phyloP scores from a whole-genome alignment of 495 filamentous ascomycete species.

The Xylaria scruposa region DNA sequence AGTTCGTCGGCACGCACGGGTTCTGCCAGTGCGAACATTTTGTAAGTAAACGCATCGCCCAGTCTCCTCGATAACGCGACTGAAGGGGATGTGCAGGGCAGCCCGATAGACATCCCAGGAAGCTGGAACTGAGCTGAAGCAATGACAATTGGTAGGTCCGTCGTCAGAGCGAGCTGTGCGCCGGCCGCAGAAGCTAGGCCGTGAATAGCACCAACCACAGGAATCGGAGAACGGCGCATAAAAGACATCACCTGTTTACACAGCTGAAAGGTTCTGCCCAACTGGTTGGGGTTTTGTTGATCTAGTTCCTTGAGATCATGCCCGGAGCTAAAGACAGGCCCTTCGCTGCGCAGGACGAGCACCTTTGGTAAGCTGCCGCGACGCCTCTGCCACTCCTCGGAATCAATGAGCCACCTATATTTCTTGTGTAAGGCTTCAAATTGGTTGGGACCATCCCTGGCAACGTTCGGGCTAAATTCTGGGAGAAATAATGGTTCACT shows the following conservation, averaged over 20 bases:
- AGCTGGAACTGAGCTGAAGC: slow-evolving; percentile 27
- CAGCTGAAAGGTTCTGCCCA: neutral
- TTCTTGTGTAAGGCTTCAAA: neutral
- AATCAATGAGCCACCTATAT: slow-evolving; percentile 35
- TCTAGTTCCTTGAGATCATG: slow-evolving; percentile 37
- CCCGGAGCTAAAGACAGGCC: slow-evolving; percentile 38
- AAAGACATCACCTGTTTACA: slow-evolving; percentile 32
- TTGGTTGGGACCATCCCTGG: neutral
- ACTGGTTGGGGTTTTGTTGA: neutral
- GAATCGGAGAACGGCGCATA: slow-evolving; percentile 35
- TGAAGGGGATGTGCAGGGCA: slow-evolving; percentile 39
- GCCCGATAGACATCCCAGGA: slow-evolving; percentile 35
- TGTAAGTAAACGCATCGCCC: slow-evolving; percentile 24
- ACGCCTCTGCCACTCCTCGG: slow-evolving; percentile 27
- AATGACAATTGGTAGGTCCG: slow-evolving; percentile 34
- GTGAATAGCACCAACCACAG: slow-evolving; percentile 33
- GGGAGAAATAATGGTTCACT: slow-evolving; percentile 33
- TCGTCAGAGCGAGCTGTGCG: slow-evolving; percentile 37
- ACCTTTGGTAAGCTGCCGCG: slow-evolving; percentile 29
- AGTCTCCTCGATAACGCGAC: slow-evolving; percentile 32
- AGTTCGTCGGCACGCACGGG: slow-evolving; percentile 27
- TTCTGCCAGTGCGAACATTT: slow-evolving; percentile 35
- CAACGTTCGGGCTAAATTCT: slow-evolving; percentile 29
- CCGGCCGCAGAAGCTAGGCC: slow-evolving; percentile 38
- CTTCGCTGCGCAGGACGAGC: slow-evolving; percentile 33